Evolutionary conservation across 1,284 basidiomycete species (phyloP).

Genomic region (Schizophyllum commune): DNA sequence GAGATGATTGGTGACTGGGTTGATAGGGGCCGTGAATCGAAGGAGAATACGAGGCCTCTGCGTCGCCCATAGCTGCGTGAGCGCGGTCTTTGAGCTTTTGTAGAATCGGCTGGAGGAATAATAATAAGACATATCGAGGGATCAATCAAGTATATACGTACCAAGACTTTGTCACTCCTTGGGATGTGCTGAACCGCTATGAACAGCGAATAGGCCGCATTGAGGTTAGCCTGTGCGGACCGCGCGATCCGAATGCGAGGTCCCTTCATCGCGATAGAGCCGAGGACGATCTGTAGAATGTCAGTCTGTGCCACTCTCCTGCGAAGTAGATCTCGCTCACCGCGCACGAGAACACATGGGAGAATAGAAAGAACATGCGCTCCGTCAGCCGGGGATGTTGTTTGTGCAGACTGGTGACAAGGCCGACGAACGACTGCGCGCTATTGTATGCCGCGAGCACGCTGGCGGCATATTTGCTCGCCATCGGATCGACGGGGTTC

Average conservation of each 20-base stretch:
- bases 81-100: conserved; percentile 48
- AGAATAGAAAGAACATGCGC: conserved; percentile 67
- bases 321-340: conserved; percentile 33
- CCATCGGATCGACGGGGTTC: conserved; percentile 52
- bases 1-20: no score
- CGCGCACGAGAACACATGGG: conserved; percentile 65
- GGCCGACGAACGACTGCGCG: conserved; percentile 58
- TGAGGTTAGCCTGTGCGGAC: conserved; percentile 55
- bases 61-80: conserved; percentile 23
- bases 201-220: conserved; percentile 53
- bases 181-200: conserved; percentile 34
- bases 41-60: conserved; percentile 12
- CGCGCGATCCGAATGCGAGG: conserved; percentile 52
- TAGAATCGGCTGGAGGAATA: conserved; percentile 46
- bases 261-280: conserved; percentile 52
- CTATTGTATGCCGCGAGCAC: conserved; percentile 60
- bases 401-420: conserved; percentile 55
- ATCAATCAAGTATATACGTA: conserved; percentile 24
- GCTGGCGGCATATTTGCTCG: conserved; percentile 61
- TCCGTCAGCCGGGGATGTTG: conserved; percentile 56
- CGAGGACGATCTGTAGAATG: conserved; percentile 49
- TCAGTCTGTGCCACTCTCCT: not conserved
- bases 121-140: not conserved
- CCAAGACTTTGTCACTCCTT: conserved; percentile 51
- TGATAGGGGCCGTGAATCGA: not conserved